Conservation (phyloP, 495 filamentous ascomycete species). For the Lasiosphaeria hispida region DNA sequence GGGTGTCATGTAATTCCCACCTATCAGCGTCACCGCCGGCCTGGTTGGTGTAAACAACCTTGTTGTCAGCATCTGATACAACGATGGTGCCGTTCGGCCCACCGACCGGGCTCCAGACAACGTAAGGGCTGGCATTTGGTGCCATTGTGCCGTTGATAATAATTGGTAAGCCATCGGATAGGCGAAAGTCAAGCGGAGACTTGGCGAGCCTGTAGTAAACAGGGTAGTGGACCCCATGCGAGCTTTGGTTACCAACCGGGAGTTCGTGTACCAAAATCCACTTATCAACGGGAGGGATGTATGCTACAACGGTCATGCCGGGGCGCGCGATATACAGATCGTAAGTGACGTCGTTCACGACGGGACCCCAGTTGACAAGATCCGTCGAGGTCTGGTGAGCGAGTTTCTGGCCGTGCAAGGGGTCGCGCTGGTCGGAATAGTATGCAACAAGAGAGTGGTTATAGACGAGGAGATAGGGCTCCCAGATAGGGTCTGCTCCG, state of each 20-base stretch:
- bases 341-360: conserved; percentile 61
- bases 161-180: conserved; percentile 41
- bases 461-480: conserved; percentile 60
- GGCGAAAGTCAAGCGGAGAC: conserved; percentile 53
- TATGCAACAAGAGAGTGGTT: conserved; percentile 59
- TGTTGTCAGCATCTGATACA: conserved; percentile 49
- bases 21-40: conserved; percentile 50
- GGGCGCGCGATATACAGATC: conserved; percentile 60
- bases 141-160: conserved; percentile 46
- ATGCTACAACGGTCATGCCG: conserved; percentile 61
- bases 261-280: conserved; percentile 30
- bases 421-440: conserved; percentile 69
- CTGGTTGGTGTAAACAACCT: conserved; percentile 57
- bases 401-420: conserved; percentile 63
- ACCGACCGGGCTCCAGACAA: conserved; percentile 53
- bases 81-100: conserved; percentile 58
- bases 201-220: conserved; percentile 53
- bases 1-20: conserved; percentile 54
- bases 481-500: conserved; percentile 66
- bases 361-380: conserved; percentile 54
- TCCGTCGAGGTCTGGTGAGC: conserved; percentile 59
- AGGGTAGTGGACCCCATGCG: conserved; percentile 36
- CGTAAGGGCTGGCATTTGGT: conserved; percentile 55
- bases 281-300: conserved; percentile 27
- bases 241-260: conserved; percentile 30